These are phyloP conservation scores for Brasenia schreberi DNA, from an alignment of 164 flowering plant genomes.

Conservation along the genomic window DNA sequence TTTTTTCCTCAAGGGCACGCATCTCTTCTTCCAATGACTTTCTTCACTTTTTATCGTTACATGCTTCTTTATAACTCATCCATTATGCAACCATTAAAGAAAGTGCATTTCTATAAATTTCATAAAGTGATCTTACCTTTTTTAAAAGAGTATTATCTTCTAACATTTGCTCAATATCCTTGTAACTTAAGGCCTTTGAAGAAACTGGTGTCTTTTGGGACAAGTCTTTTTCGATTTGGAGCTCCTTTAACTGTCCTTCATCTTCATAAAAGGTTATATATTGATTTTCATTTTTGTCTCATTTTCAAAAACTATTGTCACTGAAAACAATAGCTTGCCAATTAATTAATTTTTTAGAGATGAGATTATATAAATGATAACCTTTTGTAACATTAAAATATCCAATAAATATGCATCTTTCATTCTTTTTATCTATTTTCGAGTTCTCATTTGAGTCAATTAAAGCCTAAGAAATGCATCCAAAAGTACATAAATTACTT, in stretches of 20 bases:
- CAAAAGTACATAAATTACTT: constrained; percentile 3
- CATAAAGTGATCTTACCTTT: neutral
- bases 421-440: constrained; percentile 7
- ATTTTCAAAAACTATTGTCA: neutral
- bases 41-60: constrained; percentile 1
- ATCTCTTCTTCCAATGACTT: constrained; percentile 5
- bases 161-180: too few relatives aligned
- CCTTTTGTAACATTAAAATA: constrained; percentile 6
- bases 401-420: constrained; percentile 7
- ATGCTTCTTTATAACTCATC: constrained; percentile 4
- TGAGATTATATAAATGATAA: neutral
- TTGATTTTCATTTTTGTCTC: too few relatives aligned
- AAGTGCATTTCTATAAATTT: too few relatives aligned
- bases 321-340: neutral
- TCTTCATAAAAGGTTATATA: too few relatives aligned
- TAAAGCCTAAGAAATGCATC: neutral
- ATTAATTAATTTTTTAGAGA: constrained; percentile 1
- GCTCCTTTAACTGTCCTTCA: too few relatives aligned
- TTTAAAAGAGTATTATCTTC: neutral
- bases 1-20: neutral
- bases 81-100: too few relatives aligned
- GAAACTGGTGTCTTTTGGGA: too few relatives aligned
- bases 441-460: neutral
- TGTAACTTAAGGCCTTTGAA: too few relatives aligned
- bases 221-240: too few relatives aligned